These are phyloP conservation scores for Suillus subalutaceus DNA, from an alignment of 768 basidiomycete species.

Conservation along the genomic window DNA sequence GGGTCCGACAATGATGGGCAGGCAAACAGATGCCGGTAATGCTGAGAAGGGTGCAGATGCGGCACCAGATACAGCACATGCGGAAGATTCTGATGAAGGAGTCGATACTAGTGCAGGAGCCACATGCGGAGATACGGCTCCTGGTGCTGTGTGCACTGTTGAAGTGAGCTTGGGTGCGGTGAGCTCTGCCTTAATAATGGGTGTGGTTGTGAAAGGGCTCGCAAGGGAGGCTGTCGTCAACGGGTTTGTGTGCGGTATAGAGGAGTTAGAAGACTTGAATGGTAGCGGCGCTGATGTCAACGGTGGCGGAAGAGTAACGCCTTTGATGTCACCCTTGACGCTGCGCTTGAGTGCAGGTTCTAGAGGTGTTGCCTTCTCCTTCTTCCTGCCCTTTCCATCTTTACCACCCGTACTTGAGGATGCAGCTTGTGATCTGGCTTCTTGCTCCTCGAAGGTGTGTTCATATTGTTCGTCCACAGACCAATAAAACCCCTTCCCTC, in stretches of 20 bases:
- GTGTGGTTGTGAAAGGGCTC: conserved; percentile 12
- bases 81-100: conserved; percentile 23
- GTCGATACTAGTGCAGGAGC: conserved; percentile 24
- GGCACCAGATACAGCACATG: conserved; percentile 15
- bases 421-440: conserved; percentile 46
- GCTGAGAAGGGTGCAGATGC: conserved; percentile 30
- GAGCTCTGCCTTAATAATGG: conserved; percentile 27
- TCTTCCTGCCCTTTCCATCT: conserved; percentile 53
- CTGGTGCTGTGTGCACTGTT: conserved; percentile 14
- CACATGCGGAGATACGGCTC: conserved; percentile 14
- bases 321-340: conserved; percentile 64
- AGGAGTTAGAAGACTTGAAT: conserved; percentile 9
- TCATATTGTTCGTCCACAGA: conserved; percentile 78
- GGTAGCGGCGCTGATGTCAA: conserved; percentile 65
- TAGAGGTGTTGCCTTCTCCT: conserved; percentile 53
- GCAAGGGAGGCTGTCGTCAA: conserved; percentile 14
- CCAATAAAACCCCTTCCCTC: conserved; percentile 94
- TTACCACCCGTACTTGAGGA: conserved; percentile 34
- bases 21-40: conserved; percentile 50
- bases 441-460: conserved; percentile 71
- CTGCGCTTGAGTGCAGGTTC: conserved; percentile 74
- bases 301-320: conserved; percentile 64
- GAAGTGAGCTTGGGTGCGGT: conserved; percentile 14
- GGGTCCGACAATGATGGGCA: conserved; percentile 79
- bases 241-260: conserved; percentile 8